phyloP scores from a whole-genome alignment of 768 basidiomycete species.

The Tephrocybe sp. region DNA sequence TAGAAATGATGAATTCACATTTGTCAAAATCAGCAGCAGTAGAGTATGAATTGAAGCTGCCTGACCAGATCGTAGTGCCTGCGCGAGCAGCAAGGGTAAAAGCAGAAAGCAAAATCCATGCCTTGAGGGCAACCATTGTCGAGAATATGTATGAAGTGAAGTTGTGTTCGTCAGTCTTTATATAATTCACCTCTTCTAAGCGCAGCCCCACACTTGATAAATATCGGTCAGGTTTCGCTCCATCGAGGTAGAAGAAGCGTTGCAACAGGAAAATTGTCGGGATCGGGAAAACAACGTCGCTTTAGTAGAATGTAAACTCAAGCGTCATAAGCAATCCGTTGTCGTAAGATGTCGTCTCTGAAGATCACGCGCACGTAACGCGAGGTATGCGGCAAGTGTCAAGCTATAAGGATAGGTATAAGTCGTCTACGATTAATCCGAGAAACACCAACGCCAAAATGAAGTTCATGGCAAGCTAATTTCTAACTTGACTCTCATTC shows the following conservation, averaged over 20 bases:
- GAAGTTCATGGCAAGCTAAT: slow-evolving; percentile 24
- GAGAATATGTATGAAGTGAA: not conserved
- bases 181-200: not conserved
- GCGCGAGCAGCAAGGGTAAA: slow-evolving; percentile 36
- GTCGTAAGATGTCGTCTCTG: slow-evolving; percentile 16
- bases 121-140: slow-evolving; percentile 24
- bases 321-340: slow-evolving; percentile 9
- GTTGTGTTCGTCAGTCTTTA: slow-evolving; percentile 3
- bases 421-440: slow-evolving; percentile 35
- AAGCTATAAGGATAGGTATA: slow-evolving; percentile 19
- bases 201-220: slow-evolving; percentile 19
- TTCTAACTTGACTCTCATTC: slow-evolving; percentile 21
- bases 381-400: slow-evolving; percentile 21
- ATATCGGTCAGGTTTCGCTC: slow-evolving; percentile 32
- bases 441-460: slow-evolving; percentile 32
- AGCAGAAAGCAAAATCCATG: slow-evolving; percentile 32
- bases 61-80: slow-evolving; percentile 53
- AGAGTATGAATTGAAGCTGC: slow-evolving; percentile 48
- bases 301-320: not conserved
- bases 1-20: slow-evolving; percentile 31
- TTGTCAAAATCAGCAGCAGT: slow-evolving; percentile 49
- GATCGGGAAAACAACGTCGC: slow-evolving; percentile 26
- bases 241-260: slow-evolving; percentile 20
- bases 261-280: slow-evolving; percentile 36
- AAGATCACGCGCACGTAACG: slow-evolving; percentile 19